These are phyloP conservation scores for Pezicula rhizophila DNA, from an alignment of 2,329 filamentous ascomycete genomes.

Conservation along the genomic window DNA sequence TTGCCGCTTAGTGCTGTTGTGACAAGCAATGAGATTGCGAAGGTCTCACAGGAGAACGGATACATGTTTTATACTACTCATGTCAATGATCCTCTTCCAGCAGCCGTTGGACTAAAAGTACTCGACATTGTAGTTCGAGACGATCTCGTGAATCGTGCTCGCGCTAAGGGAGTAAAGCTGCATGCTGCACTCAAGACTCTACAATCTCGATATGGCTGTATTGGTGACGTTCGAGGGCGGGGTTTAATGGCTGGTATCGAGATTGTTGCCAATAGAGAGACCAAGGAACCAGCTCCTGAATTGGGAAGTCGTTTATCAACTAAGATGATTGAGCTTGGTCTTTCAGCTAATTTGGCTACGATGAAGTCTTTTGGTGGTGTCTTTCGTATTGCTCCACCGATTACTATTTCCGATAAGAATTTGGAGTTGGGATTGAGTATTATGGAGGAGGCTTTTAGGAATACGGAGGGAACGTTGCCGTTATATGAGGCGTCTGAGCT, in stretches of 20 bases:
- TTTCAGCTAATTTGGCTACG: conserved; percentile 52
- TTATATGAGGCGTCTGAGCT: neutral
- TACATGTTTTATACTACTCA: conserved; percentile 58
- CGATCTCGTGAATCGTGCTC: conserved; percentile 42
- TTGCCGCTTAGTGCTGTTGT: conserved; percentile 52
- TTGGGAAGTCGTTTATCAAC: conserved; percentile 42
- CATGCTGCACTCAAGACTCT: conserved; percentile 34
- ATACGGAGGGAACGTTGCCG: conserved; percentile 24
- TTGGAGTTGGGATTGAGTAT: conserved; percentile 45
- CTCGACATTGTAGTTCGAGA: conserved; percentile 55
- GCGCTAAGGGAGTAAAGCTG: conserved; percentile 41
- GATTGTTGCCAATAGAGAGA: conserved; percentile 45
- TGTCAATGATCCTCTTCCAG: conserved; percentile 55
- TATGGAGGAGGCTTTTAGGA: conserved; percentile 48
- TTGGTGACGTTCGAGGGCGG: conserved; percentile 54
- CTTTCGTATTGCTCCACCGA: conserved; percentile 54
- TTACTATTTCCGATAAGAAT: conserved; percentile 47
- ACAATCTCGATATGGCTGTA: conserved; percentile 49
- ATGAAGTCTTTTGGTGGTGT: conserved; percentile 49
- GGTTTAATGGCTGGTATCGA: conserved; percentile 54
- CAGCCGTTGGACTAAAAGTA: conserved; percentile 54
- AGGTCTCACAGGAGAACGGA: conserved; percentile 38
- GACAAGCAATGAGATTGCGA: conserved; percentile 47
- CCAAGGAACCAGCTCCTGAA: conserved; percentile 40
- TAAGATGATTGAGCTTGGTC: conserved; percentile 42